Base-by-base conservation (phyloP, 2,329 filamentous ascomycete genomes). In the Trichoderma sp. region DNA sequence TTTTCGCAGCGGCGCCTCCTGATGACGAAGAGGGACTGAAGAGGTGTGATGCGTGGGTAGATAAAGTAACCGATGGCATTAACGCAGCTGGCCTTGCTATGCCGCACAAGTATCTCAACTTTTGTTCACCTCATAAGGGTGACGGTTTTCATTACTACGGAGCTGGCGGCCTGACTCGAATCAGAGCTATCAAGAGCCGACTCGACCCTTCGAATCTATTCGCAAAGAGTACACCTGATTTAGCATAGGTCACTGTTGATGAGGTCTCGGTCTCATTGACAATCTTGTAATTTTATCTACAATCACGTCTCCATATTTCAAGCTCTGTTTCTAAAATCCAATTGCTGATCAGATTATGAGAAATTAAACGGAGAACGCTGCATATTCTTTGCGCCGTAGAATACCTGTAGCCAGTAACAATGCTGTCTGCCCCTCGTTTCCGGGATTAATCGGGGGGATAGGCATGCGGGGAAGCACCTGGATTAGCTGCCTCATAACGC, bases 391-490 rank as follows among this genome's bases (percentile, higher is more conserved):
- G n/a, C 6, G n/a, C 24, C 10, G n/a, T 16, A 29, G 21, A 31
- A 37, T 47, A 5, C 24, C 19, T 24, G 29, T 14, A 5, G 16
- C 16, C 6, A 43, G 40, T 43, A 35, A 4, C 4, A 4, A 52
- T 43, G 21, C 19, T 29, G n/a, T 40, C 19, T 24, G 43, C 43
- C 31, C 29, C 14, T 21, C 43, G 40, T 19, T 21, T 49, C 13
- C 37, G 63, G 63, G 37, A 58, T 66, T 66, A 55, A 27, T 66
- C 63, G 27, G 35, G 53, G 63, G 14, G 13, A 66, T 66, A 49
- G 27, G 29, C 29, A 56, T 49, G 53, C 53, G 63, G 63, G 63
- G 63, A 27, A 66, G 63, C 53, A 43, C 5, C 62, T 10, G 14
- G 19, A 14, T 29, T 55, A 57, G 14, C 6, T 21, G 53, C 24